A percentile compares a stretch with the other conserved stretches of the same genome.
These are phyloP conservation scores for Pythium graminicola DNA, from an alignment of 352 stramenopile genomes.

Conservation along the genomic window DNA sequence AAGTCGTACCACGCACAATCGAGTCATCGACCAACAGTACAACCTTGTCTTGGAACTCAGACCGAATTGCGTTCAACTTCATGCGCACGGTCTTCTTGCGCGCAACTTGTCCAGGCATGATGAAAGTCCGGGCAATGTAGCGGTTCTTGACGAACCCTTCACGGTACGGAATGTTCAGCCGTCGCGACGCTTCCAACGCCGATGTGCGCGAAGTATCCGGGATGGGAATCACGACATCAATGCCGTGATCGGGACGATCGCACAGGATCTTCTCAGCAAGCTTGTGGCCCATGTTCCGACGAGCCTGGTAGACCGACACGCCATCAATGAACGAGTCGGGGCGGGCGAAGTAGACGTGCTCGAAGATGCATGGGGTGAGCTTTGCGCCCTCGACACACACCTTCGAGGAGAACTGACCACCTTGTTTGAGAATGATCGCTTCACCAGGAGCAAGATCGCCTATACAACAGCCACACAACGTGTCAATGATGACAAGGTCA, in stretches of 20 bases:
- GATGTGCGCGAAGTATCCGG: conserved; percentile 97
- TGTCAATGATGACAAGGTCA: no score
- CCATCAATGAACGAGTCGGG: conserved; percentile 99
- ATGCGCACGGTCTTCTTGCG: conserved; percentile 96
- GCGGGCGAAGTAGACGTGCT: conserved; percentile 99
- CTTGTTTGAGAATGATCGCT: conserved; percentile 93
- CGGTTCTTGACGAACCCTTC: conserved; percentile 99
- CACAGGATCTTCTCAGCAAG: conserved; percentile 94
- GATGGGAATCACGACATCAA: conserved; percentile 99
- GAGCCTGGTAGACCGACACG: conserved; percentile 96
- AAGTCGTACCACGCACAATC: conserved; percentile 98
- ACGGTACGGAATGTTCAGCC: conserved; percentile 91
- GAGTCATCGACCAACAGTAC: conserved; percentile 99
- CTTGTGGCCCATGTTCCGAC: conserved; percentile 98
- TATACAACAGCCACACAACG: background rate
- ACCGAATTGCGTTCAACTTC: conserved; percentile 97
- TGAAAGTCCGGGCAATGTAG: conserved; percentile 99
- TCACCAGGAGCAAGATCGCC: conserved; percentile 94
- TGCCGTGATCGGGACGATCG: conserved; percentile 86
- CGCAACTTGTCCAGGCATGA: conserved; percentile 97
- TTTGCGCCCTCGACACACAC: conserved; percentile 64
- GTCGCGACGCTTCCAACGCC: conserved; percentile 87
- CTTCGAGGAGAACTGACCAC: conserved; percentile 77
- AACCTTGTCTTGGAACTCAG: conserved; percentile 90
- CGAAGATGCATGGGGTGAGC: conserved; percentile 98